Percentiles rank a stretch among this genome's conserved stretches.
Conservation (phyloP, 371 early-diverging fungal species). For the Actinomucor elegans region DNA sequence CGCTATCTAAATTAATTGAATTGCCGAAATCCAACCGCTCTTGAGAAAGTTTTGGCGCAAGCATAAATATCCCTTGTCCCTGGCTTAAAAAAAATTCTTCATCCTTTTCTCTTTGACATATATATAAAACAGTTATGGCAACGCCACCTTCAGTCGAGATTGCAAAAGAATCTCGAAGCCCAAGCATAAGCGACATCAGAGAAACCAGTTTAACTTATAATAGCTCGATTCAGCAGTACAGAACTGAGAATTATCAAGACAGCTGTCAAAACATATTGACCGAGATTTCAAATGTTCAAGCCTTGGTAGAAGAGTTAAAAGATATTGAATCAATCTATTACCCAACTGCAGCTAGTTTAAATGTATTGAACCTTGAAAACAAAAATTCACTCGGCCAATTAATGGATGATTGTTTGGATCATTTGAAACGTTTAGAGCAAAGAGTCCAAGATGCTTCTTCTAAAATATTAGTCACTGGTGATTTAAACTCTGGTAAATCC, state of each 20-base stretch:
- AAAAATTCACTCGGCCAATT: slow-evolving; percentile 66
- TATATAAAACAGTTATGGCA: not conserved
- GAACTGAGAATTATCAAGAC: slow-evolving; percentile 48
- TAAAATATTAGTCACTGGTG: slow-evolving; percentile 95
- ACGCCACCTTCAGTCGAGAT: not conserved
- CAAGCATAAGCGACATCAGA: no score
- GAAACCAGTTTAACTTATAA: no score
- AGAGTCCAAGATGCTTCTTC: slow-evolving; percentile 90
- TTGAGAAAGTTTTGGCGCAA: no score
- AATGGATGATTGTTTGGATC: slow-evolving; percentile 66
- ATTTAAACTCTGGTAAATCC: slow-evolving; percentile 96
- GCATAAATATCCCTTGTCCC: not conserved
- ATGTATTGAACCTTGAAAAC: slow-evolving; percentile 52
- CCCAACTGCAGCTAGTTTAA: slow-evolving; percentile 4
- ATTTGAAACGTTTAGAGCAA: slow-evolving; percentile 77
- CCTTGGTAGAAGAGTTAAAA: slow-evolving; percentile 41
- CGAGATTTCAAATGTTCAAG: slow-evolving; percentile 53
- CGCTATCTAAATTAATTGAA: no score
- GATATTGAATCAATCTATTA: slow-evolving; percentile 45
- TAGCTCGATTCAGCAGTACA: no score
- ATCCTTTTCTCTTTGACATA: not conserved
- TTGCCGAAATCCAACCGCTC: no score
- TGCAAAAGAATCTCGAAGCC: no score
- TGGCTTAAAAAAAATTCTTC: not conserved
- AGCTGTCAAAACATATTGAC: slow-evolving; percentile 66